Conservation (phyloP, 2,329 filamentous ascomycete species). For the Aspergillus jensenii region DNA sequence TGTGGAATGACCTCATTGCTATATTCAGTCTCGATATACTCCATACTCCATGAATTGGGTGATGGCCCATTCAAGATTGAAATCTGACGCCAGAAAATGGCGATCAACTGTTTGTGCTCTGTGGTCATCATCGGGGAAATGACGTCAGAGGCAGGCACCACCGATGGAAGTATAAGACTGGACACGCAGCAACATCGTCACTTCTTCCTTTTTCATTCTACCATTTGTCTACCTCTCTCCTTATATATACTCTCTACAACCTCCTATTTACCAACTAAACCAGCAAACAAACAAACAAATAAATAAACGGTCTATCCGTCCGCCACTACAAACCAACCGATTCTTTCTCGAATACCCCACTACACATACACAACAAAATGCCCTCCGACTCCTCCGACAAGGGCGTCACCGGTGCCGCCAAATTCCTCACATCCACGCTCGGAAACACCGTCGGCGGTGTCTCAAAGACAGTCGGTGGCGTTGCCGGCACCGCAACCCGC, state of each 20-base stretch:
- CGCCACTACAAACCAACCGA: too few species aligned
- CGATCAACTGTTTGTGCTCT: neutral
- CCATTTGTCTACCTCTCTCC: neutral
- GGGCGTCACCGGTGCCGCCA: constrained; percentile 53
- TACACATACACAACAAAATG: neutral
- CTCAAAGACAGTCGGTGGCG: constrained; percentile 53
- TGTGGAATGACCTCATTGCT: constrained; percentile 5
- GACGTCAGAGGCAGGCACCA: constrained; percentile 2
- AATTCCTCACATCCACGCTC: constrained; percentile 56
- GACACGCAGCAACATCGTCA: neutral
- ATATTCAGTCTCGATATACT: neutral
- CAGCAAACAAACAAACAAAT: neutral
- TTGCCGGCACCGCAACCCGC: constrained; percentile 57
- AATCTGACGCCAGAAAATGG: neutral
- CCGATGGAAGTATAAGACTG: neutral
- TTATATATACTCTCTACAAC: neutral
- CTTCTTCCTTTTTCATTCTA: neutral
- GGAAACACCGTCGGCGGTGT: constrained; percentile 58
- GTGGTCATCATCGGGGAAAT: neutral
- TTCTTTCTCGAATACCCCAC: neutral
- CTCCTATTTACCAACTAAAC: neutral
- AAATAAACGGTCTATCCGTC: neutral
- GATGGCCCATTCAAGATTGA: neutral
- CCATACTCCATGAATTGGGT: neutral
- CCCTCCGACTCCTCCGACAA: constrained; percentile 21